phyloP scores from a whole-genome alignment of 345 rosid genomes.

The Citrus reticulata region DNA sequence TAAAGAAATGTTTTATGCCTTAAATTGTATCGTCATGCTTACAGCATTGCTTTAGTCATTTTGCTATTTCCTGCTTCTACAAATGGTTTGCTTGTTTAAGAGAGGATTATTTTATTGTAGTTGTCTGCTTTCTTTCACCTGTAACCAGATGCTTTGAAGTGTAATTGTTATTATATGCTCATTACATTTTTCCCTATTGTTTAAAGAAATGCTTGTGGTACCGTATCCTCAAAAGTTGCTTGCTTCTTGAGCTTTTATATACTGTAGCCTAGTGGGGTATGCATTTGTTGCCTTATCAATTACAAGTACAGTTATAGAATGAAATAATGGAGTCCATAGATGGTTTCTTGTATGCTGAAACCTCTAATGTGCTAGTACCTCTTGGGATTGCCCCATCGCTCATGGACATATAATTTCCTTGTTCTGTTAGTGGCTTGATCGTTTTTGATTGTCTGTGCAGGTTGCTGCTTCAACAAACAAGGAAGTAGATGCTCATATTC shows the following conservation, averaged over 20 bases:
- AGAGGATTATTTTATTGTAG: neutral
- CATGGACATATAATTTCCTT: neutral
- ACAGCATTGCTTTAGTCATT: neutral
- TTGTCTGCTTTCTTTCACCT: neutral
- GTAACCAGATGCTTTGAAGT: neutral
- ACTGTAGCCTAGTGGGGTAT: neutral
- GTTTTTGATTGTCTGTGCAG: conserved; percentile 22
- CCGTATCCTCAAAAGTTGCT: neutral
- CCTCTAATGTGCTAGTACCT: neutral
- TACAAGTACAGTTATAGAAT: neutral
- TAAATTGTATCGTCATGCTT: neutral
- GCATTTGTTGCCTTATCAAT: neutral
- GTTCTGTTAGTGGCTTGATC: neutral
- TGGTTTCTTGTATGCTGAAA: neutral
- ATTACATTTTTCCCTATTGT: neutral
- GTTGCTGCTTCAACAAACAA: conserved; percentile 64
- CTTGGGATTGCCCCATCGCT: neutral
- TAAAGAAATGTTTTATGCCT: neutral
- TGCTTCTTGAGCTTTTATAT: neutral
- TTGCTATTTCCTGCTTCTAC: neutral
- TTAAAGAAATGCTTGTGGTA: neutral
- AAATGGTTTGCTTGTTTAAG: neutral
- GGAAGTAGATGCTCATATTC: conserved; percentile 54
- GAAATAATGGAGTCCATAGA: neutral
- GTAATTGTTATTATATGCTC: neutral